Percentiles rank a stretch among this genome's conserved stretches.
These are phyloP conservation scores for Fusarium sp. DNA, from an alignment of 2,329 filamentous ascomycete genomes.

Conservation along the genomic window DNA sequence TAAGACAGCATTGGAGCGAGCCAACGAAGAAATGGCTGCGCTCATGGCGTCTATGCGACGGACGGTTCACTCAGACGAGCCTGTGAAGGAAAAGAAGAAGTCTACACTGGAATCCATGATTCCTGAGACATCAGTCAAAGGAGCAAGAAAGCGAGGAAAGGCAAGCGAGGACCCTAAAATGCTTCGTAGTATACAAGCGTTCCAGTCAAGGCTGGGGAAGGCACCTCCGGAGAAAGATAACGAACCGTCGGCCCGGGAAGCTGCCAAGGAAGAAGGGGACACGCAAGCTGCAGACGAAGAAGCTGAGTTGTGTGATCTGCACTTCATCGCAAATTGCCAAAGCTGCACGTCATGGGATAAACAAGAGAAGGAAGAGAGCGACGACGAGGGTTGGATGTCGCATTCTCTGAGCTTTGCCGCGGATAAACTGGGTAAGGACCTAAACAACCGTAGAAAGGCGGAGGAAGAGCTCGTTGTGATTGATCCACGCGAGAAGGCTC, in stretches of 20 bases:
- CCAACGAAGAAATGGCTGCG: conserved; percentile 83
- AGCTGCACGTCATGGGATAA: conserved; percentile 89
- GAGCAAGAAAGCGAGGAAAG: conserved; percentile 74
- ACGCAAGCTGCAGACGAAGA: conserved; percentile 67
- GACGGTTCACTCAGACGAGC: conserved; percentile 61
- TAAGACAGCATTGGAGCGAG: conserved; percentile 71
- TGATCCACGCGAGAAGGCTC: conserved; percentile 86
- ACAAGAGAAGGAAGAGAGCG: conserved; percentile 67
- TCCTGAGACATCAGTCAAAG: conserved; percentile 75
- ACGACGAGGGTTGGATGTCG: conserved; percentile 83
- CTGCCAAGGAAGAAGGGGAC: conserved; percentile 44
- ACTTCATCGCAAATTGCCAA: conserved; percentile 96
- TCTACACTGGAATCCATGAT: conserved; percentile 80
- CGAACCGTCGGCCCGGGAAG: conserved; percentile 17
- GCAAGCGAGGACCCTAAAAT: conserved; percentile 71
- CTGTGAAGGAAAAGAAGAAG: conserved; percentile 69
- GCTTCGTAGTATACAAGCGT: conserved; percentile 79
- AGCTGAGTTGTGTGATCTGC: conserved; percentile 85
- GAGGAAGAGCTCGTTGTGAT: conserved; percentile 94
- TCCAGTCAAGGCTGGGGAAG: conserved; percentile 79
- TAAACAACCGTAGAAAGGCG: conserved; percentile 90
- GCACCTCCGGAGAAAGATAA: conserved; percentile 56
- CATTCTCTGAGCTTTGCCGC: conserved; percentile 89
- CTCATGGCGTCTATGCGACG: conserved; percentile 86
- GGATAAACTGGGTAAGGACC: conserved; percentile 89